These are phyloP conservation scores for Cordyceps farinosa DNA, from an alignment of 2,329 filamentous ascomycete species.

Conservation along the genomic window DNA sequence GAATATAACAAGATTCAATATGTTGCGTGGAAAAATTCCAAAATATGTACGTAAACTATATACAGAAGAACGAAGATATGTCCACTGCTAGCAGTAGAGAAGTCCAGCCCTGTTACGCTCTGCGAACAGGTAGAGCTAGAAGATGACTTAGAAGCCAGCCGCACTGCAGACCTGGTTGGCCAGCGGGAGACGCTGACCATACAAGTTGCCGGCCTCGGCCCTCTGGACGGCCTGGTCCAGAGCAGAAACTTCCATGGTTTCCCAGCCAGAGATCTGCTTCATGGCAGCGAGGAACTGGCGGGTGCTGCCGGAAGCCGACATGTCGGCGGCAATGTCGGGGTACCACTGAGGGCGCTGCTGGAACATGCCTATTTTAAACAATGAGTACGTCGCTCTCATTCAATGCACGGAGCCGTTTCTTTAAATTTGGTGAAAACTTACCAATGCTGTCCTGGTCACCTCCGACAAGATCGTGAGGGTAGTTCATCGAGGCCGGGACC, in stretches of 20 bases:
- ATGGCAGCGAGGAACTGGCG: conserved; percentile 12
- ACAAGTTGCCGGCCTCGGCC: conserved; percentile 15
- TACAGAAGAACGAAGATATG: background rate
- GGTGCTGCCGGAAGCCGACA: conserved; percentile 15
- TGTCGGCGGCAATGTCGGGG: conserved; percentile 15
- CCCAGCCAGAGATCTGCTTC: conserved; percentile 3
- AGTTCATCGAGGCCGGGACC: conserved; percentile 15
- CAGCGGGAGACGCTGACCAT: conserved; percentile 15
- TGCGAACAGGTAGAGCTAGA: background rate
- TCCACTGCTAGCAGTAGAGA: background rate
- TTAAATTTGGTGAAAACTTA: background rate
- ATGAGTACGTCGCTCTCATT: background rate
- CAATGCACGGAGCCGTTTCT: background rate
- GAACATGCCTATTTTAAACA: conserved; percentile 4
- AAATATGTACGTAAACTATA: background rate
- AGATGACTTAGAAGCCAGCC: conserved; percentile 4
- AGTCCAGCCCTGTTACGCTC: background rate
- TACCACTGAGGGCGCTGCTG: conserved; percentile 15
- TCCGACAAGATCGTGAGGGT: conserved; percentile 15
- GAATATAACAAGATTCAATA: background rate
- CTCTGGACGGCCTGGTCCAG: conserved; percentile 16
- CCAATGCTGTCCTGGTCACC: conserved; percentile 15
- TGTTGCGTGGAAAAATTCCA: background rate
- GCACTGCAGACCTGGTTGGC: conserved; percentile 11
- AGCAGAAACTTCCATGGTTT: conserved; percentile 14